Conservation (phyloP, 176 grass and related monocot genomes). For the Olyra latifolia region DNA sequence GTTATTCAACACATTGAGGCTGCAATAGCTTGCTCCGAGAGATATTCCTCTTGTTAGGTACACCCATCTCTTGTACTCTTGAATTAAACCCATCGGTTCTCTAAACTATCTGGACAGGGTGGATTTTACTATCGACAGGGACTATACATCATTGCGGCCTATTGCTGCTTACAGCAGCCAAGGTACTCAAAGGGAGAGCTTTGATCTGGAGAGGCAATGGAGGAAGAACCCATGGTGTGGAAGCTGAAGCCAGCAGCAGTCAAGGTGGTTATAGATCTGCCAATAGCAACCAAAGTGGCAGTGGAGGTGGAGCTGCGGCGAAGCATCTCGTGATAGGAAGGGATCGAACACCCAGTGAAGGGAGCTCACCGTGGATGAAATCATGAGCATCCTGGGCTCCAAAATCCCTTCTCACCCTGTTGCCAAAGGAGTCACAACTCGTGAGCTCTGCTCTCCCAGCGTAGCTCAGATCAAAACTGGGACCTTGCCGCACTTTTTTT, state of each 20-base stretch:
- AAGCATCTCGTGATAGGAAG: neutral
- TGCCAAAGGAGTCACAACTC: too few species aligned
- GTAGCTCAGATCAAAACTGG: too few species aligned
- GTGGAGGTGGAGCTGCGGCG: neutral
- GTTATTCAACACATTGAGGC: neutral
- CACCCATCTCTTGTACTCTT: neutral
- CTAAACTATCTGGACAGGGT: neutral
- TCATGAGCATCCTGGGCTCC: too few species aligned
- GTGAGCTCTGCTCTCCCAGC: too few species aligned
- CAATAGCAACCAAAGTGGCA: neutral
- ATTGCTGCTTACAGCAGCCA: neutral
- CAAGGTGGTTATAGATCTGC: neutral
- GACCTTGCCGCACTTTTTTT: too few species aligned
- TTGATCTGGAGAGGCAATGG: neutral
- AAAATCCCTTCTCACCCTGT: too few species aligned
- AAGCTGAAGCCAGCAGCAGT: neutral
- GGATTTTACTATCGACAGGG: neutral
- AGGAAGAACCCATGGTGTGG: neutral
- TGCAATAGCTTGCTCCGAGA: neutral
- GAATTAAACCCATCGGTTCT: neutral
- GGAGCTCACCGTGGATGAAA: too few species aligned
- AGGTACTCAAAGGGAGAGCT: too few species aligned
- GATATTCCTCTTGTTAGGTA: neutral
- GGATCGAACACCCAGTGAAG: too few species aligned
- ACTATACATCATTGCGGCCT: neutral